Evolutionary conservation across 2,329 filamentous ascomycete genomes (phyloP), one percentile per base, ranked within the genome.

Genomic region (Fusarium scirpi): DNA sequence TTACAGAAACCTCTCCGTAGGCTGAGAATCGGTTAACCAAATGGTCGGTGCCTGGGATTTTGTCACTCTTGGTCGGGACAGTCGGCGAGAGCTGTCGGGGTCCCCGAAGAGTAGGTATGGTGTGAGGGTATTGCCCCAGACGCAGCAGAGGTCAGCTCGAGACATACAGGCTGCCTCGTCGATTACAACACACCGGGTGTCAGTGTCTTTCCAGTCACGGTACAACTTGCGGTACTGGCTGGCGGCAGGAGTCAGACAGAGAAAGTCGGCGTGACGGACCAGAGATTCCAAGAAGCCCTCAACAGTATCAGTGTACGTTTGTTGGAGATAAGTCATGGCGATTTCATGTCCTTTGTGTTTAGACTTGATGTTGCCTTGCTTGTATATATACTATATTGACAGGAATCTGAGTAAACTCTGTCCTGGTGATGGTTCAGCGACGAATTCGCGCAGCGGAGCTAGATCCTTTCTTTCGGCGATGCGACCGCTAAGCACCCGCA

Each of bases 121-220:
- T 3, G 18, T 11, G 18, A n/a, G 34, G 34, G 18, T 12, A 7
- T 38, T 38, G 16, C 34, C 16, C 16, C 34, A n/a, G 34, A 38
- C 1, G 34, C 34, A n/a, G 9, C 34, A 38, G 18, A 38, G 34
- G 16, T 6, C 34, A 38, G 0, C 34, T n/a, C 16, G 1, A n/a
- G 34, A 38, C 9, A 38, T n/a, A 38, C 9, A n/a, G 5, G 5
- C 16, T 38, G 34, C 34, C 16, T 38, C 16, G 3, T 38, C 16
- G 34, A 4, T 38, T 0, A 9, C 2, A 18, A 46, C 22, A 4
- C 16, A 11, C 11, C 16, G 44, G 16, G 8, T 2, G 12, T n/a
- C n/a, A n/a, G 18, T n/a, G n/a, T 0, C 25, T 8, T 9, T 20
- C 0, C 11, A n/a, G 18, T 15, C 12, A 16, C 10, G 44, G 16